A percentile compares a stretch with the other conserved stretches of the same genome.
Conservation (phyloP, 1,139 yeast species). For the Torulaspora pretoriensis region DNA sequence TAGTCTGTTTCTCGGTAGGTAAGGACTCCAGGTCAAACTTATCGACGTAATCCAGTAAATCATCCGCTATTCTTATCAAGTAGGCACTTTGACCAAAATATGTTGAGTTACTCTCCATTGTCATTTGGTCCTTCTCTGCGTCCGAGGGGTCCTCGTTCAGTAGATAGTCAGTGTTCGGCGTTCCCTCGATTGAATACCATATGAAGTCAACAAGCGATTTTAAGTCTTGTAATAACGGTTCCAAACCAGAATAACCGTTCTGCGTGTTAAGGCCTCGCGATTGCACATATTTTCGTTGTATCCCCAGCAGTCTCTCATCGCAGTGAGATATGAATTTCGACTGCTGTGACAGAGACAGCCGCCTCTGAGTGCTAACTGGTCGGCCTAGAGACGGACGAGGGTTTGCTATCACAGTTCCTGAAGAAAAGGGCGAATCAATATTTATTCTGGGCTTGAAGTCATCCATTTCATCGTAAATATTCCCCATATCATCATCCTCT, state of each 20-base stretch:
- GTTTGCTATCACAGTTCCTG: slow-evolving; percentile 17
- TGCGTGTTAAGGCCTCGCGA: slow-evolving; percentile 45
- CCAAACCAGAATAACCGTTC: slow-evolving; percentile 39
- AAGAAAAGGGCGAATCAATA: slow-evolving; percentile 33
- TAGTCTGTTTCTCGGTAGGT: slow-evolving; percentile 18
- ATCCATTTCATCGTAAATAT: slow-evolving; percentile 28
- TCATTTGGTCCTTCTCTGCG: slow-evolving; percentile 12
- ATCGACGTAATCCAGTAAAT: slow-evolving; percentile 56
- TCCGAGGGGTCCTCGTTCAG: slow-evolving; percentile 15
- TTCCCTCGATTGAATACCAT: slow-evolving; percentile 52
- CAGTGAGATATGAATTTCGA: slow-evolving; percentile 56
- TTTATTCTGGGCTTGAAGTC: slow-evolving; percentile 33
- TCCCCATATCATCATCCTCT: slow-evolving; percentile 15
- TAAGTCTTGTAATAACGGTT: slow-evolving; percentile 45
- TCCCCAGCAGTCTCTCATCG: slow-evolving; percentile 52
- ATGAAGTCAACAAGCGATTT: slow-evolving; percentile 47
- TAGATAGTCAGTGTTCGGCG: slow-evolving; percentile 36
- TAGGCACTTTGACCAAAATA: slow-evolving; percentile 59
- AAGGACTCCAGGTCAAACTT: slow-evolving; percentile 40
- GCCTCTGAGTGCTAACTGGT: slow-evolving; percentile 19
- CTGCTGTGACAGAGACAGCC: slow-evolving; percentile 48
- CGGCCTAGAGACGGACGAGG: slow-evolving; percentile 3
- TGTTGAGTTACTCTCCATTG: slow-evolving; percentile 24
- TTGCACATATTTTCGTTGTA: slow-evolving; percentile 65
- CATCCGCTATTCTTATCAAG: slow-evolving; percentile 59